phyloP scores from a whole-genome alignment of 2,329 filamentous ascomycete genomes.

The Ceratocystis eucalypticola region DNA sequence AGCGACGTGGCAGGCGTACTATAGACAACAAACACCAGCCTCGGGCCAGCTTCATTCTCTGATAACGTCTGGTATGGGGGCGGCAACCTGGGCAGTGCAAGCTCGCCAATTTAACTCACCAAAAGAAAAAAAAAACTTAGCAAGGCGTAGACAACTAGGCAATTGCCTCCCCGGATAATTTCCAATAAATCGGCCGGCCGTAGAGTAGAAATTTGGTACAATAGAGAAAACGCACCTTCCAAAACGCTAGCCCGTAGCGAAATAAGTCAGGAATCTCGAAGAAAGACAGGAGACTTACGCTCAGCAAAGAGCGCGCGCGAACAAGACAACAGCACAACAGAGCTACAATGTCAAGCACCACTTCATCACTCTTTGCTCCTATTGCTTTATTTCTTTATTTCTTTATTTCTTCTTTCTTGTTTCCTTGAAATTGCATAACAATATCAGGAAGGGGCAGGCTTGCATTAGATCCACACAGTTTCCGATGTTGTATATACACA shows the following conservation, averaged over 20 bases:
- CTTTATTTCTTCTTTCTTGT: background rate
- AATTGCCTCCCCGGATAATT: too few species aligned
- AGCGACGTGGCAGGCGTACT: too few species aligned
- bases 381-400: background rate
- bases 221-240: too few species aligned
- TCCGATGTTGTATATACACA: background rate
- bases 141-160: too few species aligned
- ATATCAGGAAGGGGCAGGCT: constrained; percentile 1
- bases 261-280: background rate
- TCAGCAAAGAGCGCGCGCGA: background rate
- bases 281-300: background rate
- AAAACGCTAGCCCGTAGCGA: background rate
- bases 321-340: too few species aligned
- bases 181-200: too few species aligned
- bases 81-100: too few species aligned
- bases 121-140: background rate
- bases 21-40: too few species aligned
- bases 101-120: background rate
- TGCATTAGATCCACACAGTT: constrained; percentile 3
- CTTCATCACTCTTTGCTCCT: background rate
- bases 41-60: too few species aligned
- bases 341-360: background rate
- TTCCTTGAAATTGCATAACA: background rate
- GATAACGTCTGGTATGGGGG: too few species aligned
- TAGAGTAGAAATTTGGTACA: too few species aligned